Percentiles rank a stretch among this genome's conserved stretches.
These are phyloP conservation scores for Psidium friedrichsthalianum DNA, from an alignment of 345 rosid genomes.

Conservation along the genomic window DNA sequence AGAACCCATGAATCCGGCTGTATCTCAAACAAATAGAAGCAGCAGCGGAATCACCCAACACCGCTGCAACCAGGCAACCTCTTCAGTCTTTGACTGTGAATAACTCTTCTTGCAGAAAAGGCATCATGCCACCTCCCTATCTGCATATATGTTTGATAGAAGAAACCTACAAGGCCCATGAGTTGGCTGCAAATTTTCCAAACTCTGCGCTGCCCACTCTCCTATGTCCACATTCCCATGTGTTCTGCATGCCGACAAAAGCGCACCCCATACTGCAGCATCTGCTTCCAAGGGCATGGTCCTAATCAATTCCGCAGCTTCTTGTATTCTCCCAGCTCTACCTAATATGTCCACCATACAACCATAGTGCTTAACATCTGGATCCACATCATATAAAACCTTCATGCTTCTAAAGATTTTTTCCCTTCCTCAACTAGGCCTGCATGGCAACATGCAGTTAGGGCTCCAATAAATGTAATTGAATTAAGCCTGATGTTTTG, in stretches of 20 bases:
- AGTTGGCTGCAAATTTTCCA: slow-evolving; percentile 49
- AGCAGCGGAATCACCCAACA: not conserved
- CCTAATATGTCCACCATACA: slow-evolving; percentile 71
- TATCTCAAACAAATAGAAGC: not conserved
- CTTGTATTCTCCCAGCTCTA: slow-evolving; percentile 53
- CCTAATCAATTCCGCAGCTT: slow-evolving; percentile 50
- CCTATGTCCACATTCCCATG: slow-evolving; percentile 54
- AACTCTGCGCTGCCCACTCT: slow-evolving; percentile 45
- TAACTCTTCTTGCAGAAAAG: slow-evolving; percentile 30
- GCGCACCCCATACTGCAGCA: slow-evolving; percentile 65
- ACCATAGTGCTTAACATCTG: slow-evolving; percentile 58
- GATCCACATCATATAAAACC: slow-evolving; percentile 28
- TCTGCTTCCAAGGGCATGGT: slow-evolving; percentile 74
- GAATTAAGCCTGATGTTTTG: slow-evolving; percentile 34
- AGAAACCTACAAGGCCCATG: slow-evolving; percentile 57
- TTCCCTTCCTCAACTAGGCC: slow-evolving; percentile 50
- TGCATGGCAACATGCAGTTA: slow-evolving; percentile 70
- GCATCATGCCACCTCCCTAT: slow-evolving; percentile 82
- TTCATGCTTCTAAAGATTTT: slow-evolving; percentile 52
- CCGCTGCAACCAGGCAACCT: slow-evolving; percentile 54
- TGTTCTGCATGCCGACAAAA: slow-evolving; percentile 53
- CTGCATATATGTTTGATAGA: slow-evolving; percentile 70
- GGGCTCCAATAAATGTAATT: slow-evolving; percentile 71
- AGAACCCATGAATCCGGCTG: not conserved
- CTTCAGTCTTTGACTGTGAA: slow-evolving; percentile 36